phyloP scores from a whole-genome alignment of 129 eudicot genomes.

The Flaveria brownii region DNA sequence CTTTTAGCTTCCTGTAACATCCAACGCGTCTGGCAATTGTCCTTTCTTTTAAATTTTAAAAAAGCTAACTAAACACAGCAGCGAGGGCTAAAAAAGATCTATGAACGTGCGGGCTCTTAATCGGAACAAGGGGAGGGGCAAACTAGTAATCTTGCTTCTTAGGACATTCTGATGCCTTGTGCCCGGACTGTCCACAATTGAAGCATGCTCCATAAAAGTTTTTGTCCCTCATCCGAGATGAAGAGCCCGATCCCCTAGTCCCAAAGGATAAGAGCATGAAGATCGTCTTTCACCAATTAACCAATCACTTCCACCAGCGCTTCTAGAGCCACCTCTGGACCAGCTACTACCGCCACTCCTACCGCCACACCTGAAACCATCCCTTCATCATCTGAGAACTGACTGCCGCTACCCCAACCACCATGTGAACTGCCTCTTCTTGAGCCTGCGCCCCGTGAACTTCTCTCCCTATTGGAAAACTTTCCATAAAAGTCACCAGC shows the following conservation, averaged over 20 bases:
- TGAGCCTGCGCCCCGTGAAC: constrained; percentile 66
- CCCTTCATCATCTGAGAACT: constrained; percentile 47
- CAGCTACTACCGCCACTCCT: constrained; percentile 66
- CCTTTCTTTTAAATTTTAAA: background rate
- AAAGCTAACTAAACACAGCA: constrained; percentile 18
- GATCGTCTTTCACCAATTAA: constrained; percentile 66
- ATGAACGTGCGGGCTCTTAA: constrained; percentile 34
- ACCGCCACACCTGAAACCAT: constrained; percentile 59
- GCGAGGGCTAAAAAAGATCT: constrained; percentile 32
- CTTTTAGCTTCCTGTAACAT: constrained; percentile 28
- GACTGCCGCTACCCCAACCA: constrained; percentile 43
- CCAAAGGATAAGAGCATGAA: constrained; percentile 61
- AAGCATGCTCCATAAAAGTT: constrained; percentile 94
- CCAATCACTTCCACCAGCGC: constrained; percentile 75
- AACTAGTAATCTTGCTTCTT: constrained; percentile 52
- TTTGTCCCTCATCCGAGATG: constrained; percentile 39
- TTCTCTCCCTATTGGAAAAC: constrained; percentile 65
- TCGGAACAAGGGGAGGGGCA: constrained; percentile 2
- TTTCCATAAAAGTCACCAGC: constrained; percentile 79
- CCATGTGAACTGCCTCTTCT: constrained; percentile 62
- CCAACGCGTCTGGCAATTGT: constrained; percentile 19
- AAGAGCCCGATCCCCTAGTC: constrained; percentile 31
- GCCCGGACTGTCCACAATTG: constrained; percentile 79
- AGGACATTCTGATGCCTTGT: constrained; percentile 93
- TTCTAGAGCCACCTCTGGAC: constrained; percentile 52